A percentile compares a stretch with the other conserved stretches of the same genome.
These are phyloP conservation scores for Akanthomyces dipterigenus DNA, from an alignment of 2,329 filamentous ascomycete species.

Conservation along the genomic window DNA sequence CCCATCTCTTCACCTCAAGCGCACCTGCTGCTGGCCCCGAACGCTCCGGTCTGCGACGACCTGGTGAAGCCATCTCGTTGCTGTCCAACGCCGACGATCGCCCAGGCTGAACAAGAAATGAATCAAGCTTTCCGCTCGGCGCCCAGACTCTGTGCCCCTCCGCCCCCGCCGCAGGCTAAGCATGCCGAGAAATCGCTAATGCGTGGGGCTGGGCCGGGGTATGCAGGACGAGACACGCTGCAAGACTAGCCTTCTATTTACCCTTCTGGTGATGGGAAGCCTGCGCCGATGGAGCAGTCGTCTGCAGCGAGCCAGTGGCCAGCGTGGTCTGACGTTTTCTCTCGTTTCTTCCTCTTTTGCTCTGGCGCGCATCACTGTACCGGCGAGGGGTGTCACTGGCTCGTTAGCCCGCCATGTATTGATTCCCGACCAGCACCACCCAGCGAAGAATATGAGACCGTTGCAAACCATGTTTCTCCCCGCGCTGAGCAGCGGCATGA, in stretches of 20 bases:
- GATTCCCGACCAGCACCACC: not conserved
- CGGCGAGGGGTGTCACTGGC: not conserved
- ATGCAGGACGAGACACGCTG: not conserved
- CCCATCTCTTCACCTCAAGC: not conserved
- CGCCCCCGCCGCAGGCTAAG: conserved; percentile 10
- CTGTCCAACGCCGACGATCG: not conserved
- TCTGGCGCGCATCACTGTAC: not conserved
- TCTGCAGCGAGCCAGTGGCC: not conserved
- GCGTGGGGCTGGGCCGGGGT: conserved; percentile 9
- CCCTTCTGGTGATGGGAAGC: not conserved
- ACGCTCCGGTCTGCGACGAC: not conserved
- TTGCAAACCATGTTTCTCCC: not conserved
- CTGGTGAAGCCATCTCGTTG: not conserved
- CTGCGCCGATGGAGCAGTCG: not conserved
- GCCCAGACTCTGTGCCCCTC: conserved; percentile 14
- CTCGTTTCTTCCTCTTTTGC: conserved; percentile 5
- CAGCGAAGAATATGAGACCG: not conserved
- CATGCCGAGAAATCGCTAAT: conserved; percentile 12
- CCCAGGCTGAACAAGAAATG: conserved; percentile 11
- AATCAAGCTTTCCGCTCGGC: conserved; percentile 16
- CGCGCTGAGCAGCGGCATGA: not conserved
- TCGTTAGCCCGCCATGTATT: not conserved
- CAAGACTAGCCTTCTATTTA: not conserved
- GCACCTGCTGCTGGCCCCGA: not conserved
- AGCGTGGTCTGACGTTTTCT: not conserved